Conservation (phyloP, 768 basidiomycete genomes). For the Leccinum barrowsii region DNA sequence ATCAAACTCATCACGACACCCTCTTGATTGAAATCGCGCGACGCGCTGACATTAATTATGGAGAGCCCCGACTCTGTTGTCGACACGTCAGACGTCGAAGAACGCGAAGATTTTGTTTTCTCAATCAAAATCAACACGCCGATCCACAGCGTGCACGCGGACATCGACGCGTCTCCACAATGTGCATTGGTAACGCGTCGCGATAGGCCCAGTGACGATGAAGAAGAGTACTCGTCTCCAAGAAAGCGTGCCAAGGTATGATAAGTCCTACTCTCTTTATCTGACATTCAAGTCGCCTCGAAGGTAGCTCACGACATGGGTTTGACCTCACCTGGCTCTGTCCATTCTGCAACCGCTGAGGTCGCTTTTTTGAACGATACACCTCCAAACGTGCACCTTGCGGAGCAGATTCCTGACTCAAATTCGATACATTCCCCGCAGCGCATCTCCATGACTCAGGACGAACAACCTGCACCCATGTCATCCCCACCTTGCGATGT, state of each 20-base stretch:
- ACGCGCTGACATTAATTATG: slow-evolving; percentile 8
- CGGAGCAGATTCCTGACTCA: neutral
- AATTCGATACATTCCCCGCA: neutral
- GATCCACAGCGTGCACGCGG: neutral
- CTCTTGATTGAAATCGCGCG: neutral
- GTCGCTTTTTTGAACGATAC: neutral
- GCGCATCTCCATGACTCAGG: neutral
- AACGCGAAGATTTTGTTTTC: slow-evolving; percentile 42
- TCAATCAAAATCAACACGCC: slow-evolving; percentile 9
- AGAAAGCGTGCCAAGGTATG: slow-evolving; percentile 38
- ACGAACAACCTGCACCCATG: neutral
- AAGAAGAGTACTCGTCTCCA: slow-evolving; percentile 28
- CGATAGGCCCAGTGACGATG: slow-evolving; percentile 6
- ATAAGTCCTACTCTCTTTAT: neutral
- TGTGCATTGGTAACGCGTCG: neutral
- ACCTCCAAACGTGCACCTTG: neutral
- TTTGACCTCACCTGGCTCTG: neutral
- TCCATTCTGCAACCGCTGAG: neutral
- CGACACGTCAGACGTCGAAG: slow-evolving; percentile 64
- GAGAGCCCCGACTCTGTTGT: slow-evolving; percentile 39
- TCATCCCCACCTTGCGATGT: neutral
- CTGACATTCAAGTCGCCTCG: slow-evolving; percentile 9
- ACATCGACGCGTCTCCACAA: neutral
- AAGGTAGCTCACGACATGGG: slow-evolving; percentile 19
- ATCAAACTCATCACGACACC: neutral